Percentiles rank a stretch among this genome's conserved stretches.
phyloP scores from a whole-genome alignment of 176 grass and related monocot species.

The Ensete ventricosum region DNA sequence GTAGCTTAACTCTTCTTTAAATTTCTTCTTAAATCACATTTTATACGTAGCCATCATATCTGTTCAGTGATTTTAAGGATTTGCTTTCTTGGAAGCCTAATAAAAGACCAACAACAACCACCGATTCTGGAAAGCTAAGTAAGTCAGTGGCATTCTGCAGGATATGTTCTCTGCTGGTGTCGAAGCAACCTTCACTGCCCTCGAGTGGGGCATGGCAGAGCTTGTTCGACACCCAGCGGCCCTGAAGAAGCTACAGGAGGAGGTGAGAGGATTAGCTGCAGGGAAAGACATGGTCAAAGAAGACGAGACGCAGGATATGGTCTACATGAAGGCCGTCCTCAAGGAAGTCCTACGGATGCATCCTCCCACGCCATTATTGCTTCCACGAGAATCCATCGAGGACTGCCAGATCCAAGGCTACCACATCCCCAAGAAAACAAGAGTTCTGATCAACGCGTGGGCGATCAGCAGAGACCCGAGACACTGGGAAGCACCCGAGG shows the following conservation, averaged over 20 bases:
- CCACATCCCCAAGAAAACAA: background rate
- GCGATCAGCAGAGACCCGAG: conserved; percentile 1
- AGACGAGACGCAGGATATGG: background rate
- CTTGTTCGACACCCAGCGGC: conserved; percentile 2
- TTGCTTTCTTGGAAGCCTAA: background rate
- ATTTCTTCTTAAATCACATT: too few relatives aligned
- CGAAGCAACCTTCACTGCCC: background rate
- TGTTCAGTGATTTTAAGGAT: background rate
- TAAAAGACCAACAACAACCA: too few relatives aligned
- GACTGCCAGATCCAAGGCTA: background rate
- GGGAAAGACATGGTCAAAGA: background rate
- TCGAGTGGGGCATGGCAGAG: background rate
- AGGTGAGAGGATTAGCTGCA: background rate
- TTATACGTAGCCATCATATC: too few relatives aligned
- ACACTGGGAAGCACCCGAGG: background rate
- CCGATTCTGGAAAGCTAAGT: background rate
- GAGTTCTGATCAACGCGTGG: background rate
- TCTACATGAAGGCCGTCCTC: background rate
- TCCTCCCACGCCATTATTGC: background rate
- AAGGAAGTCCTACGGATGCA: conserved; percentile 2
- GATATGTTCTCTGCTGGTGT: background rate
- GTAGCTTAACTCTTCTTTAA: too few relatives aligned
- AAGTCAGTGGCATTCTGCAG: background rate
- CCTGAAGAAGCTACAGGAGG: conserved; percentile 3
- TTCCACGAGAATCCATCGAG: background rate